Evolutionary conservation across 805 yeast genomes (phyloP).

Genomic region (Torulaspora indica): DNA sequence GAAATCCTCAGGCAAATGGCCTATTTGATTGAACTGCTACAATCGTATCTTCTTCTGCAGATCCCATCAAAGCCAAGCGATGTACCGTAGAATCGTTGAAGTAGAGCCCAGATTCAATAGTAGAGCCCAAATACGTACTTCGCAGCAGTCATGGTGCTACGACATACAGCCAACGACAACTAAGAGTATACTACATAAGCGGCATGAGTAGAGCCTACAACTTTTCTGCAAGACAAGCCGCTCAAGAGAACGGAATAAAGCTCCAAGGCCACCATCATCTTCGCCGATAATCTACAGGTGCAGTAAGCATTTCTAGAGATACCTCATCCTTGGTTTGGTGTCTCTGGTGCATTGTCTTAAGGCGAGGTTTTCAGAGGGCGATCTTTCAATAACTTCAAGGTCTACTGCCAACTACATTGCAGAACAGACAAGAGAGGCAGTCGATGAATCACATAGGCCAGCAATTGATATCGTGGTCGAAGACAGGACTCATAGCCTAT

Average conservation of each 20-base stretch:
- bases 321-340: not conserved
- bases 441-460: conserved; percentile 19
- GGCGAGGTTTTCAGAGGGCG: not conserved
- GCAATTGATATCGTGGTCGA: conserved; percentile 63
- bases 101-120: too few species aligned
- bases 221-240: not conserved
- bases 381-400: not conserved
- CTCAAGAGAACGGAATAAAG: not conserved
- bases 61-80: too few species aligned
- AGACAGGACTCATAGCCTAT: conserved; percentile 79
- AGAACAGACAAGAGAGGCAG: not conserved
- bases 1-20: too few species aligned
- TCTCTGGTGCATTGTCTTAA: not conserved
- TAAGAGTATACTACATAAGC: too few species aligned
- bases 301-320: not conserved
- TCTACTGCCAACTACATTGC: not conserved
- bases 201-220: too few species aligned
- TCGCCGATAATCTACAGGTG: not conserved
- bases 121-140: too few species aligned
- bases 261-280: not conserved
- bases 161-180: too few species aligned
- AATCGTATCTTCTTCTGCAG: too few species aligned
- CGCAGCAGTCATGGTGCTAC: too few species aligned
- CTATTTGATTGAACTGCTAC: too few species aligned
- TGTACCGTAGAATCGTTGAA: not conserved